Conservation (phyloP, 2,329 filamentous ascomycete genomes). For the Monosporascus cannonballus region DNA sequence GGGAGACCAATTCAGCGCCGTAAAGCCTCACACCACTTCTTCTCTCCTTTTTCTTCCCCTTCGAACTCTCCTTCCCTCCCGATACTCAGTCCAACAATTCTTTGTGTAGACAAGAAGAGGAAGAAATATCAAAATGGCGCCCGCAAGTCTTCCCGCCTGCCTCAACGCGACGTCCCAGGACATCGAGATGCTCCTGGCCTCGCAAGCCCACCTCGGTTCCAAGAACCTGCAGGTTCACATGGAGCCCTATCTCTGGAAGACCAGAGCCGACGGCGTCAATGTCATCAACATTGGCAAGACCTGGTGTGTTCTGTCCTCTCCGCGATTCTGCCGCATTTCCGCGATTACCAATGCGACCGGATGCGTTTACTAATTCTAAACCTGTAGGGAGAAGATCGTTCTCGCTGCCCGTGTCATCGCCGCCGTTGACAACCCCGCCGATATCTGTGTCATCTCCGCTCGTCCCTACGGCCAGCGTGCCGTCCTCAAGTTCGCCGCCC, state of each 20-base stretch:
- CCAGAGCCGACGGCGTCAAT: constrained; percentile 95
- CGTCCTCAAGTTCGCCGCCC: constrained; percentile 98
- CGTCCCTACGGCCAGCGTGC: constrained; percentile 99
- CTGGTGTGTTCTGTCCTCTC: constrained; percentile 59
- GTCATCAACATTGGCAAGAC: constrained; percentile 99
- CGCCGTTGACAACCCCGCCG: constrained; percentile 98
- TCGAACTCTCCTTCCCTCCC: constrained; percentile 24
- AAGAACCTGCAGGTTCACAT: constrained; percentile 99
- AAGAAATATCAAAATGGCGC: constrained; percentile 74
- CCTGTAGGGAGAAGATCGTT: constrained; percentile 94
- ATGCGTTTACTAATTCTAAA: constrained; percentile 3
- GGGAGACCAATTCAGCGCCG: constrained; percentile 21
- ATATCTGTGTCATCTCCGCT: constrained; percentile 98
- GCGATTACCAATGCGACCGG: neutral
- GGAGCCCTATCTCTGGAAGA: constrained; percentile 99
- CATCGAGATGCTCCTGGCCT: constrained; percentile 98
- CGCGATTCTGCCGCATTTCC: neutral
- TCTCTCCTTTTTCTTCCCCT: constrained; percentile 19
- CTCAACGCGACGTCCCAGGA: constrained; percentile 98
- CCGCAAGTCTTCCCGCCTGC: constrained; percentile 84
- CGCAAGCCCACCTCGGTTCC: constrained; percentile 92
- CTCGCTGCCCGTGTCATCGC: constrained; percentile 98
- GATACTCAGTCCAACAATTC: constrained; percentile 12
- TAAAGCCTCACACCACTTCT: constrained; percentile 16
- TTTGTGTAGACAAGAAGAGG: constrained; percentile 12